phyloP scores from a whole-genome alignment of 129 eudicot species.

The Flaveria trinervia region DNA sequence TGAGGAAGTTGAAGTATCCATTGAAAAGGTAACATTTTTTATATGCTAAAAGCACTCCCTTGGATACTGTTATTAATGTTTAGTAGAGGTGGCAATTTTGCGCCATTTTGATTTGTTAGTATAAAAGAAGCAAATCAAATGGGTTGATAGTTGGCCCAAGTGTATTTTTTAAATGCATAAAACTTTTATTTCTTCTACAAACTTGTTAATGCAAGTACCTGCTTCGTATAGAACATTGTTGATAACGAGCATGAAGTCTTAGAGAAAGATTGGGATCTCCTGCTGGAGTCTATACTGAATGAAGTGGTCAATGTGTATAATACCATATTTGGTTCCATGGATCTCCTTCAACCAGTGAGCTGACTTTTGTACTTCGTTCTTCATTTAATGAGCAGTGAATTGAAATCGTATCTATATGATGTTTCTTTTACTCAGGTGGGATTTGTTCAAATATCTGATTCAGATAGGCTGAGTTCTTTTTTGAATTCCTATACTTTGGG shows the following conservation, averaged over 20 bases:
- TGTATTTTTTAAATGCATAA: not conserved
- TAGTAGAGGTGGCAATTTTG: not conserved
- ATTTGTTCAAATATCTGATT: conserved; percentile 50
- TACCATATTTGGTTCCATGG: conserved; percentile 72
- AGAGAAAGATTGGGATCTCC: conserved; percentile 56
- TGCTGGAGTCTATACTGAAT: conserved; percentile 57
- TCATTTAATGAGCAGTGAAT: not conserved
- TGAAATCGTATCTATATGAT: conserved; percentile 1
- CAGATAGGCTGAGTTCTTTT: conserved; percentile 59
- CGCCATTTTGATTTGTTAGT: not conserved
- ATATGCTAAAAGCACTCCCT: not conserved
- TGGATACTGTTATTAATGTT: not conserved
- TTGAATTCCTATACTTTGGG: conserved; percentile 70
- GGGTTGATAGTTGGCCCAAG: not conserved
- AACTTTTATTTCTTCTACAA: not conserved
- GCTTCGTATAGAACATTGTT: conserved; percentile 38
- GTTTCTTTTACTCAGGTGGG: conserved; percentile 60
- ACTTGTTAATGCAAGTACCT: conserved; percentile 14
- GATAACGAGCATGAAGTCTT: conserved; percentile 46
- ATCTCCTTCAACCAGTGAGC: conserved; percentile 64
- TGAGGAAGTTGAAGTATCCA: conserved; percentile 58
- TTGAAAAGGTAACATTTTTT: conserved; percentile 44
- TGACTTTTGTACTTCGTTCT: conserved; percentile 16
- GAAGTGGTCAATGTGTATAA: conserved; percentile 55
- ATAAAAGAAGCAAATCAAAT: not conserved